Percentiles rank a stretch among this genome's conserved stretches.
Conservation (phyloP, 2,329 filamentous ascomycete species). For the Chrysosphaeria jannelii region DNA sequence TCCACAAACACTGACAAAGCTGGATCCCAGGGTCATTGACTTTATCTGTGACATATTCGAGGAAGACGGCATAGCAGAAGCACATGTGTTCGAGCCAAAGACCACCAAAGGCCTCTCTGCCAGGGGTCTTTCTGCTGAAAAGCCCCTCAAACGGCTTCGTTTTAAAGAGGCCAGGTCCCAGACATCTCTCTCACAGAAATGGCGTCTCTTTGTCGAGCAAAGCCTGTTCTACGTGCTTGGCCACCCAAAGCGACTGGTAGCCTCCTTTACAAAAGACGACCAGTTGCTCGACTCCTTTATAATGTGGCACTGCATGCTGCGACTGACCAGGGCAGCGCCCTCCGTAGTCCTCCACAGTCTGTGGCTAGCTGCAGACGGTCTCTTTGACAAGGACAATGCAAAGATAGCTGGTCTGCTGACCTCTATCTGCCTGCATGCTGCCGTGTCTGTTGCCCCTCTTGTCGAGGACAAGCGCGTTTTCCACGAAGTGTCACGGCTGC, state of each 20-base stretch:
- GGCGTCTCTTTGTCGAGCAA: constrained; percentile 31
- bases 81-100: constrained; percentile 14
- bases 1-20: constrained; percentile 23
- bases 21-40: constrained; percentile 24
- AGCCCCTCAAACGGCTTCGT: too few species aligned
- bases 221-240: constrained; percentile 32
- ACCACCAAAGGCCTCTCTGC: constrained; percentile 5
- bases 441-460: constrained; percentile 25
- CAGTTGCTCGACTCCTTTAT: constrained; percentile 27
- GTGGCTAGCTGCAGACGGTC: constrained; percentile 26
- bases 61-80: constrained; percentile 22
- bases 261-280: constrained; percentile 23
- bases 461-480: constrained; percentile 17
- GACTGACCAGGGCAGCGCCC: constrained; percentile 23
- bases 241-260: constrained; percentile 20
- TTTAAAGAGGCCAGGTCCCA: too few species aligned
- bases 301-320: constrained; percentile 31
- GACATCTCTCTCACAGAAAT: too few species aligned
- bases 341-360: constrained; percentile 30
- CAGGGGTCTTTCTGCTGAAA: constrained; percentile 10
- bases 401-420: constrained; percentile 17
- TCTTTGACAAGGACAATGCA: constrained; percentile 14
- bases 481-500: constrained; percentile 27
- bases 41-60: constrained; percentile 29
- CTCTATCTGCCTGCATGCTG: constrained; percentile 29